These are phyloP conservation scores for Penicillium sp. DNA, from an alignment of 2,329 filamentous ascomycete genomes.

Conservation along the genomic window DNA sequence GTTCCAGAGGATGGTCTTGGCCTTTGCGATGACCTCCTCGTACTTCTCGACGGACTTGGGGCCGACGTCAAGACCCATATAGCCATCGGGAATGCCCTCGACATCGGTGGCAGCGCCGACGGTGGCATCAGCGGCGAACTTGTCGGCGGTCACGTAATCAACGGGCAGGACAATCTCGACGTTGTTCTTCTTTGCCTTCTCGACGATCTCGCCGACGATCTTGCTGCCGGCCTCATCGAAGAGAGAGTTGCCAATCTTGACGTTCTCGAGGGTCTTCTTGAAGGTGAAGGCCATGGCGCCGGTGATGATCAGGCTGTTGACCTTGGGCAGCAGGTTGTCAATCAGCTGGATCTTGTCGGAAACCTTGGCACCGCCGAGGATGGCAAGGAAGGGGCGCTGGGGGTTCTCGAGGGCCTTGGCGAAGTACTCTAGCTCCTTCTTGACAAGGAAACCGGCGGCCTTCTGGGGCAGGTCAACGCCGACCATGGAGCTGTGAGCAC, in stretches of 20 bases:
- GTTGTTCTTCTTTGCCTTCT: slow-evolving; percentile 95
- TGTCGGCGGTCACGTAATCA: slow-evolving; percentile 95
- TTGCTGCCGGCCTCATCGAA: slow-evolving; percentile 94
- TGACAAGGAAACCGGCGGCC: slow-evolving; percentile 97
- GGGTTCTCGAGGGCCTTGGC: slow-evolving; percentile 93
- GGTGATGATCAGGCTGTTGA: slow-evolving; percentile 94
- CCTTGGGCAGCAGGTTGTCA: slow-evolving; percentile 97
- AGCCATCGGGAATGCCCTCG: slow-evolving; percentile 91
- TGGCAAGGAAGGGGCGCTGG: slow-evolving; percentile 94
- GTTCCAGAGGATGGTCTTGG: slow-evolving; percentile 99
- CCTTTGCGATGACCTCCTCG: slow-evolving; percentile 80
- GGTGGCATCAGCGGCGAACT: slow-evolving; percentile 83
- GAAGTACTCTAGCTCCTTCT: slow-evolving; percentile 99
- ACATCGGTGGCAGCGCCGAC: slow-evolving; percentile 80
- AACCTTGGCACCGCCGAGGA: slow-evolving; percentile 96
- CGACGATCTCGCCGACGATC: slow-evolving; percentile 81
- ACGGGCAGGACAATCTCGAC: slow-evolving; percentile 93
- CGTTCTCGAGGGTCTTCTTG: slow-evolving; percentile 95
- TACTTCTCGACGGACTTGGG: slow-evolving; percentile 85
- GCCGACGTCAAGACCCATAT: slow-evolving; percentile 97
- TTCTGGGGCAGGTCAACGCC: slow-evolving; percentile 94
- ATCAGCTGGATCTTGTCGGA: slow-evolving; percentile 99
- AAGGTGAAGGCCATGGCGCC: slow-evolving; percentile 99
- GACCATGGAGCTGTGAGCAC: slow-evolving; percentile 99
- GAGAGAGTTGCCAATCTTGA: slow-evolving; percentile 85